Base-by-base conservation (phyloP, 306 rosid species). In the Rosa lucieae region DNA sequence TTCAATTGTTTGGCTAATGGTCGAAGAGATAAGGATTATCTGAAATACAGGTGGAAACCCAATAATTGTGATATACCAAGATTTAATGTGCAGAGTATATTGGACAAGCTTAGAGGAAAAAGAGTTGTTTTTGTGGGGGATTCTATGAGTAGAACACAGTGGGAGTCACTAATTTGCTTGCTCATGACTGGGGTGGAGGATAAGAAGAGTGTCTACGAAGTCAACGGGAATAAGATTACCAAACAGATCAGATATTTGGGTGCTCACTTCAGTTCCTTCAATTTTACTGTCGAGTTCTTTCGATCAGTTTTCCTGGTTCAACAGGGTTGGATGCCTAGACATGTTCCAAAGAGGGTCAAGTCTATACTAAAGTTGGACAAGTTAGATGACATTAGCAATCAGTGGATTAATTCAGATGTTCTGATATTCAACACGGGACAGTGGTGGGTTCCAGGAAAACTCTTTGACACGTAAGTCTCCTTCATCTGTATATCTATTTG, bases 371-470 rank as follows among this genome's bases (percentile, higher is more conserved):
- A 82, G 48, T 74, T 93, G 91, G 98, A 93, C 77, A 84, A 73
- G 77, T 67, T 93, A 68, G 97, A 93, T 87, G 82, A 85, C 78
- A 87, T 89, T 56, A 89, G 93, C 83, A 77, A 81, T 14, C 86
- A 81, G 73, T 93, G 98, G 98, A 65, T 90, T 84, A 46, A 88
- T 84, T 91, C 98, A 43, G 97, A 93, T 89, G 80, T 93, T 85
- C 88, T 93, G 73, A 86, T 93, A 73, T 91, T 93, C 89, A 93
- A 93, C 78, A 89, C 98, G n/a, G 98, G 98, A 10, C 98, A 93
- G 52, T 93, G 98, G 98, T 93, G 98, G 98, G 97, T 91, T 56
- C 98, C 97, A 14, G 89, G 93, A 61, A 93, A 93, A 84, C 88
- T 93, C 80, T 93, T 88, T 40, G 73, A 87, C 29, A n/a, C 42